Percentiles rank a stretch among this genome's conserved stretches.
These are phyloP conservation scores for Colletotrichum brevisporum DNA, from an alignment of 2,329 filamentous ascomycete genomes.

Conservation along the genomic window DNA sequence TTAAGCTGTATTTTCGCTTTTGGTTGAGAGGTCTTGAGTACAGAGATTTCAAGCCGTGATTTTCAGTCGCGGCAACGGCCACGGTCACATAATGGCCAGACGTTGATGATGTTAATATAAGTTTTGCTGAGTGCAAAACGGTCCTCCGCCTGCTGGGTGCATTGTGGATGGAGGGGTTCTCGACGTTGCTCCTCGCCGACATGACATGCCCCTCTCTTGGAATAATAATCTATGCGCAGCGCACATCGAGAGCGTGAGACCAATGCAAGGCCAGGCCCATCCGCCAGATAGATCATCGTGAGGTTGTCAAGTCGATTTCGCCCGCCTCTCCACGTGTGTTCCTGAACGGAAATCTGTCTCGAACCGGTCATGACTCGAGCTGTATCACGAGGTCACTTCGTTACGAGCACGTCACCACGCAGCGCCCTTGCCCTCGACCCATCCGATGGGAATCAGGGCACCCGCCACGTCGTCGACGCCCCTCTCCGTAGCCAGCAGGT, in stretches of 20 bases:
- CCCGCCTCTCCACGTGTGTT: constrained; percentile 3
- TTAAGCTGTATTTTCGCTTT: background rate
- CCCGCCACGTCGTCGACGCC: constrained; percentile 89
- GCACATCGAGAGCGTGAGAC: background rate
- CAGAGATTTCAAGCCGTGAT: background rate
- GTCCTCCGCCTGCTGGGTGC: too few species aligned
- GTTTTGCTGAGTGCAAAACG: too few species aligned
- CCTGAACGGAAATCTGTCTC: background rate
- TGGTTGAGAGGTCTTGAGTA: background rate
- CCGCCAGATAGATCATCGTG: background rate
- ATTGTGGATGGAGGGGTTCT: too few species aligned
- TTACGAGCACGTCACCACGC: constrained; percentile 27
- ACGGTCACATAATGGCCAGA: too few species aligned
- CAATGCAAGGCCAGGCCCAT: background rate
- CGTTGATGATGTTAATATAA: too few species aligned
- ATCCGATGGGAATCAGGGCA: constrained; percentile 88
- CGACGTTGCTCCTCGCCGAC: too few species aligned
- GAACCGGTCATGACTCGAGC: constrained; percentile 7
- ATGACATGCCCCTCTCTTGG: too few species aligned
- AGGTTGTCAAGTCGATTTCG: background rate
- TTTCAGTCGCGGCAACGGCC: background rate
- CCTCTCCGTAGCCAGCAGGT: constrained; percentile 93
- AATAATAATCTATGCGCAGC: too few species aligned
- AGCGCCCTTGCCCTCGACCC: constrained; percentile 73
- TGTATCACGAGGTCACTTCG: background rate